phyloP scores from a whole-genome alignment of 2,329 filamentous ascomycete species.

The Curvularia sp. region DNA sequence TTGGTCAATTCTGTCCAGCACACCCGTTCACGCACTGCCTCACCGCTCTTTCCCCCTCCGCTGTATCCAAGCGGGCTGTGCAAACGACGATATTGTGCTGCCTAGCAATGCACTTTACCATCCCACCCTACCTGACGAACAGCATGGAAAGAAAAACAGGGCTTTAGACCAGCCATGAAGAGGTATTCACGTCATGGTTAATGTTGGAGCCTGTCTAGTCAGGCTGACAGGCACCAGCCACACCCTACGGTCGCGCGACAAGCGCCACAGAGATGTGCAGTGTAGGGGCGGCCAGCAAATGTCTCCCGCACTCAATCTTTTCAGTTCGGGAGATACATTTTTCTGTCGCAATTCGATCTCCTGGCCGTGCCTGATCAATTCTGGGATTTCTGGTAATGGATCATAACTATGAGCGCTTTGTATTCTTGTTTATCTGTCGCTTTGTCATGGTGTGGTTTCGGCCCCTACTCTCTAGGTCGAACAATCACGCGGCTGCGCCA shows the following conservation, averaged over 20 bases:
- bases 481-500: constrained; percentile 16
- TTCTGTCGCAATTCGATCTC: background rate
- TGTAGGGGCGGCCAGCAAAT: background rate
- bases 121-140: background rate
- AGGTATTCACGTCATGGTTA: background rate
- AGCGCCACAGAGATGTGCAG: background rate
- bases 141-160: constrained; percentile 7
- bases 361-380: too few species aligned
- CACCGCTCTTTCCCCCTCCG: constrained; percentile 6
- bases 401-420: background rate
- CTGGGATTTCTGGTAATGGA: background rate
- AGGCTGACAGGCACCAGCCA: constrained; percentile 16
- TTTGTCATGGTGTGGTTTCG: constrained; percentile 4
- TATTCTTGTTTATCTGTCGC: background rate
- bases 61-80: constrained; percentile 18
- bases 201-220: constrained; percentile 11
- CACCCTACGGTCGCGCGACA: constrained; percentile 7
- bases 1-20: background rate
- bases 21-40: background rate
- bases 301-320: background rate
- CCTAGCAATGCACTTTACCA: constrained; percentile 7
- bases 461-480: constrained; percentile 8
- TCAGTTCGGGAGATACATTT: background rate
- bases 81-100: constrained; percentile 5
- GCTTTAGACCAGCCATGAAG: background rate